A percentile compares a stretch with the other conserved stretches of the same genome.
Conservation (phyloP, 2,329 filamentous ascomycete species). For the Ascochyta pisi region DNA sequence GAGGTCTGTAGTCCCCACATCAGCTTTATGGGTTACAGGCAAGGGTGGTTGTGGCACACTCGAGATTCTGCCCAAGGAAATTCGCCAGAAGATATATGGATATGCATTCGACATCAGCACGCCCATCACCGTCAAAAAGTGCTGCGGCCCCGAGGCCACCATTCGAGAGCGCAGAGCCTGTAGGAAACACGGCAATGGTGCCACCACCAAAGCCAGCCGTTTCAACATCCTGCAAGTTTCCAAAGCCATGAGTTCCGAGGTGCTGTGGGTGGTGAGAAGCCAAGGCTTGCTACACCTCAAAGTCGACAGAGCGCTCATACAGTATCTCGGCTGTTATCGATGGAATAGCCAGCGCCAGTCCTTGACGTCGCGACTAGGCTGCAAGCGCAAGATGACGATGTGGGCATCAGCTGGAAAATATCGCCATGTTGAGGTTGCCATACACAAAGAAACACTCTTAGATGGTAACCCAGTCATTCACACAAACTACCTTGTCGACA, state of each 20-base stretch:
- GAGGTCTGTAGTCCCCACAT: neutral
- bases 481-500: conserved; percentile 9
- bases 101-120: conserved; percentile 12
- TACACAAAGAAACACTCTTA: neutral
- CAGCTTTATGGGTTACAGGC: neutral
- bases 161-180: conserved; percentile 20
- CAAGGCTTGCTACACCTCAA: conserved; percentile 11
- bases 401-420: conserved; percentile 19
- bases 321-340: conserved; percentile 12
- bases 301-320: neutral
- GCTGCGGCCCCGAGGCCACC: conserved; percentile 21
- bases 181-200: conserved; percentile 18
- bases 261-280: conserved; percentile 19
- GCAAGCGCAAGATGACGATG: conserved; percentile 8
- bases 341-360: neutral
- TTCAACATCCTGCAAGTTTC: conserved; percentile 24
- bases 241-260: conserved; percentile 17
- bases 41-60: conserved; percentile 16
- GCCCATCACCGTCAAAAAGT: conserved; percentile 20
- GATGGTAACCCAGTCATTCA: conserved; percentile 9
- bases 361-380: neutral
- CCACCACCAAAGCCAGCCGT: conserved; percentile 2
- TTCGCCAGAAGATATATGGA: conserved; percentile 20
- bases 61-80: conserved; percentile 16
- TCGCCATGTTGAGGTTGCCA: conserved; percentile 10